Percentiles rank a stretch among this genome's conserved stretches.
phyloP scores from a whole-genome alignment of 2,329 filamentous ascomycete genomes.

The Leptosphaerulina australis region DNA sequence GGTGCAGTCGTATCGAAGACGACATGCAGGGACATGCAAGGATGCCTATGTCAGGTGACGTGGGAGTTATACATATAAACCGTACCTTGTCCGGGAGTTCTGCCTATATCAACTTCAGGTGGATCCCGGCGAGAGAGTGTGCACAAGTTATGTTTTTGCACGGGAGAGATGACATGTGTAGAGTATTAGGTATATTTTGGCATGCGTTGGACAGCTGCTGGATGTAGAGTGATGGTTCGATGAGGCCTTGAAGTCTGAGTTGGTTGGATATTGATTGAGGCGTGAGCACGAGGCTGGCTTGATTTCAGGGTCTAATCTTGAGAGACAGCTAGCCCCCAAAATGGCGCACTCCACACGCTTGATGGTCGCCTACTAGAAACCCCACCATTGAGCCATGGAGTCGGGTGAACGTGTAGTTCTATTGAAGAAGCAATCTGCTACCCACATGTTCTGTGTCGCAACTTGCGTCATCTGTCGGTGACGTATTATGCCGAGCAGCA shows the following conservation, averaged over 20 bases:
- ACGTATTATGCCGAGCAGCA: conserved; percentile 13
- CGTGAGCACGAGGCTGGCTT: conserved; percentile 12
- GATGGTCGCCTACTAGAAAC: not conserved
- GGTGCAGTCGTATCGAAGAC: no score
- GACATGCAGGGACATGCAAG: no score
- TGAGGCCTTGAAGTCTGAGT: no score
- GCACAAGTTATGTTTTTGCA: no score
- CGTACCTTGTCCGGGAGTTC: not conserved
- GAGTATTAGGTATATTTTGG: no score
- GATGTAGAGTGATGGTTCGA: no score
- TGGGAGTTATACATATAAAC: not conserved
- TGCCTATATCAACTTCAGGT: no score
- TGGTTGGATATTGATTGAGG: not conserved
- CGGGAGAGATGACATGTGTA: no score
- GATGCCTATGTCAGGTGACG: not conserved
- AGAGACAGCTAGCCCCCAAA: not conserved
- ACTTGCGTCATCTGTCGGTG: conserved; percentile 4
- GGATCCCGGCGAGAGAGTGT: no score
- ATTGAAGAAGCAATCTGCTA: conserved; percentile 2
- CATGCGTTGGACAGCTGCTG: no score
- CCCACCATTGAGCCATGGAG: conserved; percentile 2
- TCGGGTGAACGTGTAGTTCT: conserved; percentile 2
- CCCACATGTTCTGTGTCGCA: conserved; percentile 9
- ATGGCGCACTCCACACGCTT: conserved; percentile 2
- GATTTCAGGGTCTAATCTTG: conserved; percentile 6